Evolutionary conservation across 805 yeast species (phyloP).

Genomic region (Saturnispora ahearnii): DNA sequence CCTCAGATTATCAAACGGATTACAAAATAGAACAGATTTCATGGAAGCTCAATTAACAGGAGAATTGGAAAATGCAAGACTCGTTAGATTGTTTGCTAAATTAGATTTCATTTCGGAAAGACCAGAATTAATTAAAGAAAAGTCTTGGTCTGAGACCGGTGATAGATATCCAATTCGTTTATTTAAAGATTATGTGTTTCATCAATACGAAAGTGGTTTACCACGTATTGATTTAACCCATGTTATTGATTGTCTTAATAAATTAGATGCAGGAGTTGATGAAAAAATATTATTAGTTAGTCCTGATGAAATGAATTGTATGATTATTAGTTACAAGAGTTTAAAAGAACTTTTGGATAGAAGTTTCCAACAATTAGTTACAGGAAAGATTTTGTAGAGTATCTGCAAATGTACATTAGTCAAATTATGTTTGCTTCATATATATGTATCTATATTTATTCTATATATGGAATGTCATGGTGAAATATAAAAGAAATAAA

Average conservation of each 20-base stretch:
- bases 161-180: conserved; percentile 62
- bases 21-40: conserved; percentile 46
- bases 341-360: conserved; percentile 61
- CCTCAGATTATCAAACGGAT: conserved; percentile 38
- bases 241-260: conserved; percentile 70
- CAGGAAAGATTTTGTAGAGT: conserved; percentile 4
- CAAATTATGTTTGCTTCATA: conserved; percentile 1
- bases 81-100: conserved; percentile 76
- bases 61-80: conserved; percentile 82
- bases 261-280: conserved; percentile 84
- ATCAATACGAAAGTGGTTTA: conserved; percentile 74
- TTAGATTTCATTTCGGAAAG: conserved; percentile 69
- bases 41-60: conserved; percentile 52
- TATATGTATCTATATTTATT: not conserved
- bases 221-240: conserved; percentile 78
- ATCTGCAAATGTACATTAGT: conserved; percentile 1
- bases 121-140: conserved; percentile 51
- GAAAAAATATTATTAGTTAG: conserved; percentile 76
- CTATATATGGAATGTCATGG: conserved; percentile 1
- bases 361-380: conserved; percentile 46
- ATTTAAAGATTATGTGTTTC: conserved; percentile 79
- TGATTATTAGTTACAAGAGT: conserved; percentile 80
- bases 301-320: conserved; percentile 75
- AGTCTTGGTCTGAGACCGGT: conserved; percentile 67
- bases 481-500: conserved; percentile 6